phyloP scores from a whole-genome alignment of 2,329 filamentous ascomycete species.

The Colletotrichum destructivum region DNA sequence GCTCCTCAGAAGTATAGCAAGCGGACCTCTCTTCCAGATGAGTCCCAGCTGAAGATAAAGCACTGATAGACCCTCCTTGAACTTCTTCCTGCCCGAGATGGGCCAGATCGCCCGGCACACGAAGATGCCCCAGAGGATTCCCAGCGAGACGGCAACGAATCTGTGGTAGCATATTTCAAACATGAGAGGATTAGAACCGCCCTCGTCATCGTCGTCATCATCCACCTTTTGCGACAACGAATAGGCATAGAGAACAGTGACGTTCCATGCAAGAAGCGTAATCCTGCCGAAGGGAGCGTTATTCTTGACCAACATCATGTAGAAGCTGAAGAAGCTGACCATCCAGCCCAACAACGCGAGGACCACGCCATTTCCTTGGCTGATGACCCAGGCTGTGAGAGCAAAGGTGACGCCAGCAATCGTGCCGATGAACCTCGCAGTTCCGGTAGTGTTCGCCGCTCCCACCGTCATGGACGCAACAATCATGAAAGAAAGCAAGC shows the following conservation, averaged over 20 bases:
- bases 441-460: conserved; percentile 93
- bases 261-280: conserved; percentile 95
- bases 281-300: conserved; percentile 94
- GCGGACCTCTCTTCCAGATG: conserved; percentile 94
- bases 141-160: conserved; percentile 86
- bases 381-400: conserved; percentile 82
- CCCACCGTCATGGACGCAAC: conserved; percentile 98
- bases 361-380: conserved; percentile 79
- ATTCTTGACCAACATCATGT: conserved; percentile 86
- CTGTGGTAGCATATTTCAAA: conserved; percentile 90
- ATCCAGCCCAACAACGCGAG: conserved; percentile 88
- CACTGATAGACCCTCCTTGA: conserved; percentile 91
- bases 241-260: conserved; percentile 95
- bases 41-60: conserved; percentile 95
- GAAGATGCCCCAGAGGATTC: conserved; percentile 92
- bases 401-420: conserved; percentile 84
- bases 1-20: conserved; percentile 79
- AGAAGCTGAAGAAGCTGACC: conserved; percentile 87
- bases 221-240: conserved; percentile 85
- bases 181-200: conserved; percentile 86
- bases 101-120: conserved; percentile 94
- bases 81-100: conserved; percentile 88
- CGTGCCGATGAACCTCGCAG: conserved; percentile 89
- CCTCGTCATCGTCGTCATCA: conserved; percentile 90
- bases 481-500: conserved; percentile 95